Evolutionary conservation across 2,329 filamentous ascomycete genomes (phyloP).

Genomic region (Phyllosticta citribraziliensis): DNA sequence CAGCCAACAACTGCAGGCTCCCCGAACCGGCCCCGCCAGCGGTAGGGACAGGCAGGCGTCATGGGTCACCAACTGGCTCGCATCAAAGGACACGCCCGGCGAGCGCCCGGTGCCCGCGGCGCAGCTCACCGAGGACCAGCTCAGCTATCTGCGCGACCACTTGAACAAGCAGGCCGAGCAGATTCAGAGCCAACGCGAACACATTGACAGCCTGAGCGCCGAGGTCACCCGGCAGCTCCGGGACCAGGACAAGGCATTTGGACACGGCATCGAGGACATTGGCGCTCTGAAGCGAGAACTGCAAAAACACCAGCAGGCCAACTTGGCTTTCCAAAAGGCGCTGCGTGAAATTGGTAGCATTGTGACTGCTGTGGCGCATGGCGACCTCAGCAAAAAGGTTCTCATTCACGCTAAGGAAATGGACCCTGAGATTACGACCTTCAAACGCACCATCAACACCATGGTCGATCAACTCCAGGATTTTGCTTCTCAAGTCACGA

Average conservation of each 20-base stretch:
- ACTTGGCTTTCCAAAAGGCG: conserved; percentile 96
- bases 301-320: conserved; percentile 95
- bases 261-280: conserved; percentile 73
- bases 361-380: conserved; percentile 88
- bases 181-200: conserved; percentile 76
- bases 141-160: conserved; percentile 78
- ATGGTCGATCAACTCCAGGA: conserved; percentile 99
- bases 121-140: conserved; percentile 68
- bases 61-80: conserved; percentile 44
- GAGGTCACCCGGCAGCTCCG: conserved; percentile 80
- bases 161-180: conserved; percentile 90
- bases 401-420: conserved; percentile 92
- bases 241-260: conserved; percentile 72
- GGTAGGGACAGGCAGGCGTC: conserved; percentile 23
- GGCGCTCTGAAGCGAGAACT: conserved; percentile 84
- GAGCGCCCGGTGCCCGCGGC: conserved; percentile 36
- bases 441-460: conserved; percentile 96
- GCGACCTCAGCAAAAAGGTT: conserved; percentile 93
- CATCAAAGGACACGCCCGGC: conserved; percentile 42
- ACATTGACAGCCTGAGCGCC: conserved; percentile 75
- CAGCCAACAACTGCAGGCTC: conserved; percentile 40
- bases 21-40: conserved; percentile 23
- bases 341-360: conserved; percentile 95
- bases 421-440: conserved; percentile 95
- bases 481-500: conserved; percentile 92